A percentile compares a stretch with the other conserved stretches of the same genome.
Conservation (phyloP, 345 rosid genomes). For the Erysimum cheiranthoides region DNA sequence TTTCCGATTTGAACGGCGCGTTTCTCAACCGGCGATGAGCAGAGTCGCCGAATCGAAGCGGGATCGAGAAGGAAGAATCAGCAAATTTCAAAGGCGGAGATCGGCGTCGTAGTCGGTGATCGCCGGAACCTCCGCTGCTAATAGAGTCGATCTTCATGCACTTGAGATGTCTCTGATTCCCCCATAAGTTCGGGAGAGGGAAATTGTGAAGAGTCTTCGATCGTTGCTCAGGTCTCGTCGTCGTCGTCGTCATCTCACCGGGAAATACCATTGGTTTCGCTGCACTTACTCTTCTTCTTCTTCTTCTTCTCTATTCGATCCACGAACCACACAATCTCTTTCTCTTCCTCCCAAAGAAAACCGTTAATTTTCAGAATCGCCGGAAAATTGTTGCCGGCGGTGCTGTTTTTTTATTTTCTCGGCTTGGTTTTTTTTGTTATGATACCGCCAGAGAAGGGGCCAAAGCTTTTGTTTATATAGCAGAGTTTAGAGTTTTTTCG, state of each 20-base stretch:
- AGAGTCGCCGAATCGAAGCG: conserved; percentile 25
- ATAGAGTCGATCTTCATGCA: conserved; percentile 58
- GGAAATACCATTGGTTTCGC: conserved; percentile 53
- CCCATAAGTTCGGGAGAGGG: conserved; percentile 68
- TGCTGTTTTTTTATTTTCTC: conserved; percentile 10
- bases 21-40: conserved; percentile 28
- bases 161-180: conserved; percentile 57
- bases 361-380: conserved; percentile 2
- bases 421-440: conserved; percentile 20
- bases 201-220: conserved; percentile 69
- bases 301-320: conserved; percentile 13
- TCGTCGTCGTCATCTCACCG: conserved; percentile 46
- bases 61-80: conserved; percentile 16
- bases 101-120: conserved; percentile 50
- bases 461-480: conserved; percentile 43
- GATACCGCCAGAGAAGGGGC: conserved; percentile 53
- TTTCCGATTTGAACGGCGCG: conserved; percentile 28
- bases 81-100: conserved; percentile 49
- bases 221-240: conserved; percentile 58
- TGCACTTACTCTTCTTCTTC: conserved; percentile 24
- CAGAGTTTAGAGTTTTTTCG: conserved; percentile 13
- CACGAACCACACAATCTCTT: neutral
- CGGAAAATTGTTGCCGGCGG: conserved; percentile 29
- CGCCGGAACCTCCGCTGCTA: conserved; percentile 33
- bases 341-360: neutral